These are phyloP conservation scores for Stachybotrys elegans DNA, from an alignment of 2,329 filamentous ascomycete species.

Conservation along the genomic window DNA sequence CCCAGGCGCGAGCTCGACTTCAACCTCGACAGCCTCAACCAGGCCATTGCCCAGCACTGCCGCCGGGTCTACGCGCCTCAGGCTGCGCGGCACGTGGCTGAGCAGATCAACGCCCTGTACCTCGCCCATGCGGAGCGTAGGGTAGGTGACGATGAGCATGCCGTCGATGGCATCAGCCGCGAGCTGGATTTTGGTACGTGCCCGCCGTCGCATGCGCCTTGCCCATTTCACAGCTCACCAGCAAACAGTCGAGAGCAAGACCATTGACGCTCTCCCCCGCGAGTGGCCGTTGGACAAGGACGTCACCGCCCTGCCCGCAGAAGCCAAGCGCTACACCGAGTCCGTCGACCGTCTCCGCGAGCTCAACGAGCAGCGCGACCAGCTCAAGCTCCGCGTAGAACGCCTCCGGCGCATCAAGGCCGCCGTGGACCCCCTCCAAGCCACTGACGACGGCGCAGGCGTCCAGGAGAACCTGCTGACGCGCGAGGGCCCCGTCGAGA, in stretches of 20 bases:
- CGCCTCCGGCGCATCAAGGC: constrained; percentile 43
- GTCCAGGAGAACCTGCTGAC: constrained; percentile 65
- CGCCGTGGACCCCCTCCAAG: constrained; percentile 40
- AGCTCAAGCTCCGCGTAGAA: constrained; percentile 34
- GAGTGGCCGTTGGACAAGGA: constrained; percentile 40
- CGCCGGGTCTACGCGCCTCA: constrained; percentile 62
- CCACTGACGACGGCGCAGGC: constrained; percentile 22
- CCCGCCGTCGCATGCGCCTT: neutral
- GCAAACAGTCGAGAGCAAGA: constrained; percentile 30
- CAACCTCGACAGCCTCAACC: constrained; percentile 54
- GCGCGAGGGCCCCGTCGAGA: constrained; percentile 58
- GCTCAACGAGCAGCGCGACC: constrained; percentile 36
- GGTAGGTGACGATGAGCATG: constrained; percentile 27
- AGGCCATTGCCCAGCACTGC: constrained; percentile 58
- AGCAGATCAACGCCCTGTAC: constrained; percentile 67
- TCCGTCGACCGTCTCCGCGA: constrained; percentile 42
- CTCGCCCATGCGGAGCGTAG: constrained; percentile 39
- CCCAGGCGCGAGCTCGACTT: constrained; percentile 50
- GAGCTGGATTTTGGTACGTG: constrained; percentile 41
- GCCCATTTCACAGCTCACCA: neutral
- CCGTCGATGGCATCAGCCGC: constrained; percentile 28
- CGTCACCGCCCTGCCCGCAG: constrained; percentile 31
- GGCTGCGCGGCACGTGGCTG: constrained; percentile 65
- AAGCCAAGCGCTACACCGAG: constrained; percentile 47
- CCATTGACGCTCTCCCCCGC: constrained; percentile 41